These are phyloP conservation scores for Rhytidhysteron rufulum DNA, from an alignment of 2,329 filamentous ascomycete genomes.

Conservation along the genomic window DNA sequence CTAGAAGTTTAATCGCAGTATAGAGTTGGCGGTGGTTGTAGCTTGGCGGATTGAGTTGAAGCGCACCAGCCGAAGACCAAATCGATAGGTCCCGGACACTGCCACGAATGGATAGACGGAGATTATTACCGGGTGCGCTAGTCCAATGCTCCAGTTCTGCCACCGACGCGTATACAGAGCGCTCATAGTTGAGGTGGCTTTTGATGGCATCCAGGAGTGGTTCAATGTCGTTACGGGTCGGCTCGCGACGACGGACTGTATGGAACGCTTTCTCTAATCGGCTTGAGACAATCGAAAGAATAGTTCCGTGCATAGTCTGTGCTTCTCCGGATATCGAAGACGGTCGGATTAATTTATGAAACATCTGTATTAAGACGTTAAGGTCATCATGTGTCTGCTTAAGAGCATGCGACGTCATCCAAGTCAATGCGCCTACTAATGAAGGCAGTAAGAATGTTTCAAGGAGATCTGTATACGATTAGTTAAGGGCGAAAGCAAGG, in stretches of 20 bases:
- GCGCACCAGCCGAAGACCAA: constrained; percentile 57
- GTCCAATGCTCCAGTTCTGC: constrained; percentile 69
- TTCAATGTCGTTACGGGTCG: constrained; percentile 65
- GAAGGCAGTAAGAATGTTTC: constrained; percentile 79
- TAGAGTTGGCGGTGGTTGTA: constrained; percentile 73
- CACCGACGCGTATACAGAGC: constrained; percentile 60
- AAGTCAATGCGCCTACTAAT: constrained; percentile 68
- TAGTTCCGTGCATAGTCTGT: constrained; percentile 64
- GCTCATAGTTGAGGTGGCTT: constrained; percentile 54
- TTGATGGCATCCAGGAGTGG: constrained; percentile 65
- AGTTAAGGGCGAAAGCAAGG: constrained; percentile 5
- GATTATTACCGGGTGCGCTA: constrained; percentile 51
- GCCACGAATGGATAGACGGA: constrained; percentile 56
- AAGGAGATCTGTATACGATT: constrained; percentile 57
- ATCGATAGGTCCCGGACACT: constrained; percentile 61
- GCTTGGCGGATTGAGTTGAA: constrained; percentile 53
- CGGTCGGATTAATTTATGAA: constrained; percentile 69
- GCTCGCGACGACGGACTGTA: constrained; percentile 63
- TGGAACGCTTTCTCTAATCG: constrained; percentile 65
- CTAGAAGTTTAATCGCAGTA: constrained; percentile 57
- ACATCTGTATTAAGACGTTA: constrained; percentile 65
- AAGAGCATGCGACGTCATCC: constrained; percentile 68
- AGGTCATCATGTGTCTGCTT: constrained; percentile 61
- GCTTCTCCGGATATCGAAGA: constrained; percentile 69
- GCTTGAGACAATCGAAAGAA: constrained; percentile 68